Evolutionary conservation across 371 early-diverging fungal species (phyloP).

Genomic region (Mortierella sp.): DNA sequence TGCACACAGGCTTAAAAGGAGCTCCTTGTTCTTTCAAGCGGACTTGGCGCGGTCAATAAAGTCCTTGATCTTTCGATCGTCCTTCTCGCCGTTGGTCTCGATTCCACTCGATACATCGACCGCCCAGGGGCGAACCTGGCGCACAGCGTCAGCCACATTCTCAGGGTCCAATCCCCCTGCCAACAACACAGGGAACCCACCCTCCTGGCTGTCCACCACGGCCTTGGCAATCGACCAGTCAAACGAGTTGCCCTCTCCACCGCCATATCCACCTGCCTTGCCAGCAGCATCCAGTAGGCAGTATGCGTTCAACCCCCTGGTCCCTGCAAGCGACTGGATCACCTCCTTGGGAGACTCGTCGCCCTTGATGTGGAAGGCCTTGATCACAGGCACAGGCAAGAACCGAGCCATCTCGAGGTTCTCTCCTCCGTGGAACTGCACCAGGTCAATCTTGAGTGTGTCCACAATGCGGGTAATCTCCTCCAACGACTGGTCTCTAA

Average conservation of each 20-base stretch:
- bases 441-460: constrained; percentile 83
- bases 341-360: constrained; percentile 59
- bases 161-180: constrained; percentile 93
- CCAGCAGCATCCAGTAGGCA: constrained; percentile 82
- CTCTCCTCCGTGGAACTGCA: constrained; percentile 95
- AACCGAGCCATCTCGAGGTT: constrained; percentile 71
- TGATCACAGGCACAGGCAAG: constrained; percentile 89
- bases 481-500: constrained; percentile 86
- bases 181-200: constrained; percentile 78
- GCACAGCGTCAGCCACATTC: constrained; percentile 84
- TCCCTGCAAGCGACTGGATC: constrained; percentile 58
- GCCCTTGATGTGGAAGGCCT: constrained; percentile 87
- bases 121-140: constrained; percentile 81
- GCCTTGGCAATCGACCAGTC: constrained; percentile 85
- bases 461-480: constrained; percentile 79
- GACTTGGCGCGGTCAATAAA: constrained; percentile 74
- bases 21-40: constrained; percentile 13
- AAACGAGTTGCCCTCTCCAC: constrained; percentile 80
- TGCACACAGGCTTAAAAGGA: background rate
- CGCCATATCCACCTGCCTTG: constrained; percentile 71
- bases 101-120: constrained; percentile 97
- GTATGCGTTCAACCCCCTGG: constrained; percentile 73
- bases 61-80: constrained; percentile 72
- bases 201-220: constrained; percentile 62
- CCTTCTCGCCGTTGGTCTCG: constrained; percentile 83